These are phyloP conservation scores for Citrus mangshanensis DNA, from an alignment of 345 rosid species.

Conservation along the genomic window DNA sequence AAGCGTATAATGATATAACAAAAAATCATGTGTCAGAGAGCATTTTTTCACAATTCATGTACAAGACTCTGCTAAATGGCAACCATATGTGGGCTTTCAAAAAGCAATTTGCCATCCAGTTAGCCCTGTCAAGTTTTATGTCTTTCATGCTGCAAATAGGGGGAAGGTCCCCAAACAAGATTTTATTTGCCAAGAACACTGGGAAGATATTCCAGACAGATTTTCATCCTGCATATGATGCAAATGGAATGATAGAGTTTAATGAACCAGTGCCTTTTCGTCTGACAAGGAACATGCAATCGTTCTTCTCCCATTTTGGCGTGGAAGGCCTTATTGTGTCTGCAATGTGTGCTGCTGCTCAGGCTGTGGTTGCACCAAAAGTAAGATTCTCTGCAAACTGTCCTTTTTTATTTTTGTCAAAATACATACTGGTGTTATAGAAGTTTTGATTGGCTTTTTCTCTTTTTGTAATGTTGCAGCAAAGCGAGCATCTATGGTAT, in stretches of 20 bases:
- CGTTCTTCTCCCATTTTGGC: slow-evolving; percentile 92
- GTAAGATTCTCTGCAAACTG: slow-evolving; percentile 34
- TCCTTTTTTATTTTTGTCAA: not conserved
- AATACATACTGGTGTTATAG: not conserved
- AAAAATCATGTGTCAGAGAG: slow-evolving; percentile 66
- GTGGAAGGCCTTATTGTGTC: slow-evolving; percentile 96
- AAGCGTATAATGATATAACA: slow-evolving; percentile 82
- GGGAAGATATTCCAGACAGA: slow-evolving; percentile 96
- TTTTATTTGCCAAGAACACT: slow-evolving; percentile 92
- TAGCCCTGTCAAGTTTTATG: slow-evolving; percentile 98
- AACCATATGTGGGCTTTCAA: slow-evolving; percentile 99
- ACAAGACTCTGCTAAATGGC: slow-evolving; percentile 79
- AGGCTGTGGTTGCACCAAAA: slow-evolving; percentile 87
- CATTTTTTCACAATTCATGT: slow-evolving; percentile 95
- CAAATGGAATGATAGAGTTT: slow-evolving; percentile 85
- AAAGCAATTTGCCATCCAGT: slow-evolving; percentile 93
- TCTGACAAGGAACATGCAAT: slow-evolving; percentile 95
- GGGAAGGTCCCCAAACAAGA: slow-evolving; percentile 96
- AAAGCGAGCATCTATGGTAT: slow-evolving; percentile 86
- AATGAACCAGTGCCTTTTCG: slow-evolving; percentile 96
- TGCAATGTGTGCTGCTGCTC: slow-evolving; percentile 91
- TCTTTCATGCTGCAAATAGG: slow-evolving; percentile 97
- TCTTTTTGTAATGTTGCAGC: slow-evolving; percentile 45
- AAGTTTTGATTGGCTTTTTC: slow-evolving; percentile 1
- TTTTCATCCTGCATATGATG: slow-evolving; percentile 96